phyloP scores from a whole-genome alignment of 2,329 filamentous ascomycete genomes.

The Botryosphaeria agaves region DNA sequence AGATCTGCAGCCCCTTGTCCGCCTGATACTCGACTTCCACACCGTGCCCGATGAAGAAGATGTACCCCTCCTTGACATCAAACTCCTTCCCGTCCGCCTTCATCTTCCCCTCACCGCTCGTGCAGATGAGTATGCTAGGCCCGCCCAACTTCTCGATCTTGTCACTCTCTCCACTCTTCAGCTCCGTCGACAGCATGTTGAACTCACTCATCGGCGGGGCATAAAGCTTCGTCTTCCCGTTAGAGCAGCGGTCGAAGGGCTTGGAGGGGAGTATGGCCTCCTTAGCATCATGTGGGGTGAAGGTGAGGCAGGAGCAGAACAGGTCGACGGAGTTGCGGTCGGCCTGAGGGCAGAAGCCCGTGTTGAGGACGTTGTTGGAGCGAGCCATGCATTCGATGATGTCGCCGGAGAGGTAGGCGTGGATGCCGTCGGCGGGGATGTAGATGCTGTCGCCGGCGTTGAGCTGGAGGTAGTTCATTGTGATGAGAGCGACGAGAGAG shows the following conservation, averaged over 20 bases:
- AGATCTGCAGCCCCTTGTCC: constrained; percentile 24
- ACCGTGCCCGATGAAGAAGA: constrained; percentile 49
- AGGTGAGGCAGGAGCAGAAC: constrained; percentile 46
- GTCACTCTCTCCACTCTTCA: constrained; percentile 43
- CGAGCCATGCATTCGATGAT: constrained; percentile 69
- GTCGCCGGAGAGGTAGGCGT: constrained; percentile 55
- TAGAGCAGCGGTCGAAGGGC: constrained; percentile 31
- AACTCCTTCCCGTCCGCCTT: constrained; percentile 33
- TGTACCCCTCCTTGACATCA: constrained; percentile 41
- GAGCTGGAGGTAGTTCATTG: constrained; percentile 58
- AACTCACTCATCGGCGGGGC: constrained; percentile 56
- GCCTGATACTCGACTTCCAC: constrained; percentile 29
- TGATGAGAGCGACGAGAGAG: constrained; percentile 48
- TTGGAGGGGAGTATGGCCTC: constrained; percentile 37
- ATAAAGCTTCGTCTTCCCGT: constrained; percentile 46
- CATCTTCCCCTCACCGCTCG: constrained; percentile 39
- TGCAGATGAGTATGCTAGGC: constrained; percentile 46
- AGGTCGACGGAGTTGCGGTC: constrained; percentile 47
- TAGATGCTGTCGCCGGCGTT: constrained; percentile 49
- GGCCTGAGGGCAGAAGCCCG: constrained; percentile 52
- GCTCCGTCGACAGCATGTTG: constrained; percentile 42
- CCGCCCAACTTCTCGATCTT: constrained; percentile 36
- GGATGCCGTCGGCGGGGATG: constrained; percentile 56
- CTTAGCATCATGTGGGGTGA: constrained; percentile 39
- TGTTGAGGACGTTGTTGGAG: constrained; percentile 57